Conservation (phyloP, 2,329 filamentous ascomycete species). For the Bipolaris oryzae region DNA sequence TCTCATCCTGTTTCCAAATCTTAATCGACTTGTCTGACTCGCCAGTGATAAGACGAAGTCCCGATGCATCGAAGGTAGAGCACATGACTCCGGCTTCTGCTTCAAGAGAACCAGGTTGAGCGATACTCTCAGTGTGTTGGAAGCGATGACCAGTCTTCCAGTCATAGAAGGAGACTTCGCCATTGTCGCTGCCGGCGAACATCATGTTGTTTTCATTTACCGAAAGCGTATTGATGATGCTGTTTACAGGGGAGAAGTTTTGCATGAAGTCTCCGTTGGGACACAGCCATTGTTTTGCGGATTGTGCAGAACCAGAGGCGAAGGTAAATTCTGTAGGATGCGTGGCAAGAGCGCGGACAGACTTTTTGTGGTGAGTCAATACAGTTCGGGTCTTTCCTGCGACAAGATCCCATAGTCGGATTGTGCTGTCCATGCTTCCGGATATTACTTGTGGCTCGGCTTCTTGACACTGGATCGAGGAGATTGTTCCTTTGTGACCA, state of each 20-base stretch:
- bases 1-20: constrained; percentile 93
- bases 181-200: constrained; percentile 94
- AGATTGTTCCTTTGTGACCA: constrained; percentile 89
- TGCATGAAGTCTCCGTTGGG: constrained; percentile 99
- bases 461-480: constrained; percentile 90
- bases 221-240: constrained; percentile 91
- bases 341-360: constrained; percentile 80
- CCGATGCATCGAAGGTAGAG: constrained; percentile 88
- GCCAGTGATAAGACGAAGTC: constrained; percentile 86
- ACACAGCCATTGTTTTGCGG: constrained; percentile 99
- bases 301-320: constrained; percentile 85
- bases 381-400: constrained; percentile 96
- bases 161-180: constrained; percentile 97
- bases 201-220: constrained; percentile 95
- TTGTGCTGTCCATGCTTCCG: constrained; percentile 76
- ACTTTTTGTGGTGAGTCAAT: constrained; percentile 98
- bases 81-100: constrained; percentile 95
- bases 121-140: constrained; percentile 86
- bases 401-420: constrained; percentile 83
- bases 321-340: constrained; percentile 97
- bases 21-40: constrained; percentile 94
- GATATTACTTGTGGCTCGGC: constrained; percentile 95
- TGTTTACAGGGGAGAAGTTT: constrained; percentile 95
- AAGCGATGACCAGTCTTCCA: constrained; percentile 97
- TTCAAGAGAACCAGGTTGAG: constrained; percentile 91